Conservation (phyloP, 257 asterid genomes). For the Petrea volubilis region DNA sequence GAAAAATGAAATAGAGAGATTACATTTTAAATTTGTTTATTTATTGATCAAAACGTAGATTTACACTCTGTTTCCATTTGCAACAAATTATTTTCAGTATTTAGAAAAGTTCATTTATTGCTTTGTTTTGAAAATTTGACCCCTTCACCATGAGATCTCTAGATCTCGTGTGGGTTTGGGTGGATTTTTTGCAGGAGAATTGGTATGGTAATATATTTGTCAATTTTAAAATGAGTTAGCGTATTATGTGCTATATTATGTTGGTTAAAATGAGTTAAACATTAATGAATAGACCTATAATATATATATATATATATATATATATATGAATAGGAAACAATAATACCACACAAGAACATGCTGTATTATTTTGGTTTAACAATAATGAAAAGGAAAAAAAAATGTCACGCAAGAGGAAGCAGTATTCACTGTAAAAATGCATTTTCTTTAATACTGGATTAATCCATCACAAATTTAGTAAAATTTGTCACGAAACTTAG, state of each 20-base stretch:
- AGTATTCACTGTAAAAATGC: too few species aligned
- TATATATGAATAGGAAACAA: too few species aligned
- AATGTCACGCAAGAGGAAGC: too few species aligned
- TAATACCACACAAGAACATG: too few species aligned
- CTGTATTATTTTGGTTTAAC: neutral
- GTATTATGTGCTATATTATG: neutral
- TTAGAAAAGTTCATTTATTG: neutral
- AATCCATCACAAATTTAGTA: too few species aligned
- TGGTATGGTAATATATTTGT: neutral
- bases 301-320: too few species aligned
- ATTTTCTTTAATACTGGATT: too few species aligned
- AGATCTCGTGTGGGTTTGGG: neutral
- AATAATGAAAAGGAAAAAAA: neutral
- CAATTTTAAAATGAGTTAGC: neutral
- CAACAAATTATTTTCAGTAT: neutral
- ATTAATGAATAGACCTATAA: too few species aligned
- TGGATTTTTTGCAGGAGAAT: neutral
- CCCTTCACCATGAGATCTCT: neutral
- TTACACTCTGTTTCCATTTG: conserved; percentile 2
- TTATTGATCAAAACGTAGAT: neutral
- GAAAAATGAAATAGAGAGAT: neutral
- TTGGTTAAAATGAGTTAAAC: too few species aligned
- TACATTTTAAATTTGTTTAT: conserved; percentile 13
- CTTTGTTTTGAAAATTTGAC: neutral
- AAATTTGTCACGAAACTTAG: too few species aligned